Percentiles rank a stretch among this genome's conserved stretches.
Conservation (phyloP, 75 land plant genomes). For the Picea sitchensis region DNA sequence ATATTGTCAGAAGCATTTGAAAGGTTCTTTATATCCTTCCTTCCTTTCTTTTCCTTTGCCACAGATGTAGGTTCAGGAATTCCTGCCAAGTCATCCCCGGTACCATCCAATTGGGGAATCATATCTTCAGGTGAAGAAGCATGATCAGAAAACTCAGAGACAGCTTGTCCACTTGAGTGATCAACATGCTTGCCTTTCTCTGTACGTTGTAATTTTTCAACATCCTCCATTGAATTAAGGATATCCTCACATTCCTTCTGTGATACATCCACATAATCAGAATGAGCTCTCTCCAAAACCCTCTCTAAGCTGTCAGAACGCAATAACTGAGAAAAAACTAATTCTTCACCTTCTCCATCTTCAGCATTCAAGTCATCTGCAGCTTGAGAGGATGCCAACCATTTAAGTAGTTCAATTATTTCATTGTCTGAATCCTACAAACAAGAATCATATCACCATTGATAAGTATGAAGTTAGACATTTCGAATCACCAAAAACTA, state of each 20-base stretch:
- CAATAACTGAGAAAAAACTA: slow-evolving; percentile 59
- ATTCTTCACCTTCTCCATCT: slow-evolving; percentile 49
- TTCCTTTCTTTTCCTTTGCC: slow-evolving; percentile 11
- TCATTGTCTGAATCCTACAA: slow-evolving; percentile 64
- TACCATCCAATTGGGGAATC: slow-evolving; percentile 71
- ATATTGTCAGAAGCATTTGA: slow-evolving; percentile 8
- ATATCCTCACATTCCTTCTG: slow-evolving; percentile 92
- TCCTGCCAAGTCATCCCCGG: slow-evolving; percentile 34
- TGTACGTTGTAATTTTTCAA: neutral
- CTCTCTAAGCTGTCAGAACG: slow-evolving; percentile 42
- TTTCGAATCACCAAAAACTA: too few relatives aligned
- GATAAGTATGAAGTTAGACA: neutral
- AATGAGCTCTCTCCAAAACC: slow-evolving; percentile 65
- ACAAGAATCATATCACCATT: neutral
- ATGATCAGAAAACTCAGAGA: slow-evolving; percentile 2
- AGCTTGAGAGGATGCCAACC: slow-evolving; percentile 87
- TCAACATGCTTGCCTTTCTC: neutral
- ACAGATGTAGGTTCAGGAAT: slow-evolving; percentile 22
- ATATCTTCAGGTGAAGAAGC: slow-evolving; percentile 14
- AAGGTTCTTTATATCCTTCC: neutral
- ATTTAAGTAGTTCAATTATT: slow-evolving; percentile 66
- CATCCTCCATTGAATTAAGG: slow-evolving; percentile 63
- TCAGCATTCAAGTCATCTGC: slow-evolving; percentile 46
- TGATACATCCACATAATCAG: slow-evolving; percentile 68
- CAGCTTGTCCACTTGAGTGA: neutral